Evolutionary conservation across 1,284 basidiomycete species (phyloP), one percentile per base, ranked within the genome.

Genomic region (Naganishia liquefaciens): DNA sequence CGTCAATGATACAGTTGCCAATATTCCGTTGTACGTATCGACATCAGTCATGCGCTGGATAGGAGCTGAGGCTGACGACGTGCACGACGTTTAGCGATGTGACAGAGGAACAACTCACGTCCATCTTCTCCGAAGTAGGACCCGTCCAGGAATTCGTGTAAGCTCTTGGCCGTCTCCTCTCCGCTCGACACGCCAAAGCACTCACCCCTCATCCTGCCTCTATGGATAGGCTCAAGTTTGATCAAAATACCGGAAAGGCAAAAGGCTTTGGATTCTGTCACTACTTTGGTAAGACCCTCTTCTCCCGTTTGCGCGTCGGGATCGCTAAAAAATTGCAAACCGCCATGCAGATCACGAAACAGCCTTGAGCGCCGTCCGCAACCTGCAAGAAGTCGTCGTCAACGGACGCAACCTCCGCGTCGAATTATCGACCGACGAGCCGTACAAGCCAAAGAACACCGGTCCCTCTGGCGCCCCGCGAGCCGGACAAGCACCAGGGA

Each of bases 241-340:
- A 99, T 81, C 84, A 91, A 71, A 90, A 93, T 66, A 96, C 93
- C 21, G 93, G 94, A 64, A 93, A 95, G 77, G 91, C 93, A 54
- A 93, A 91, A 80, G 95, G 96, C 17, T 99, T 96, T 76, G 95
- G 94, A 15, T 97, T 97, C 76, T 94, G 93, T 81, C 93, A 96
- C 84, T 97, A 93, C 77, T 88, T 90, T 73, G 92, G 92, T 93
- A 83, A 78, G 85, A 67, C 82, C 71, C n/a, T 25, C 27, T 17
- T 10, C 39, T 43, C 1, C 25, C 44, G 42, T 30, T n/a, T n/a
- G n/a, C 42, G 28, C 61, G 33, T 27, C 63, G 46, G 28, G 68
- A 67, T 68, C 39, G 23, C 61, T 51, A 21, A n/a, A n/a, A n/a
- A n/a, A n/a, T n/a, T n/a, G n/a, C n/a, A 27, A 42, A 44, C 17